Base-by-base conservation (phyloP, 2,329 filamentous ascomycete genomes). In the Calonectria fujianensis region DNA sequence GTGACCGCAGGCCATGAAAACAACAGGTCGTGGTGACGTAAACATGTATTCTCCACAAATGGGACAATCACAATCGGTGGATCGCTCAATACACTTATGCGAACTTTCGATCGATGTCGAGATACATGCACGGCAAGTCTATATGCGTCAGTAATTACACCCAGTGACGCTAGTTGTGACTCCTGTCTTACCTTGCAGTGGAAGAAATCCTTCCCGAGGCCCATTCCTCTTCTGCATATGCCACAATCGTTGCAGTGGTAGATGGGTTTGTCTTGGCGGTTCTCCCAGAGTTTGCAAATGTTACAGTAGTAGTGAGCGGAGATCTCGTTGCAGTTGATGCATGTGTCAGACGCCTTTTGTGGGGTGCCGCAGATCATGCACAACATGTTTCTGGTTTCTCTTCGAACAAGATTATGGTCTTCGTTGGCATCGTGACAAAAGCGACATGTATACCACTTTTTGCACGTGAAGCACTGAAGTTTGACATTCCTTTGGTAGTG, bases 21-120 rank as follows among this genome's bases (percentile, higher is more conserved):
- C 95, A 10, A 98, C 96, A 0, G 94, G 93, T 70, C 93, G 92
- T 3, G 95, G 94, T 11, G 96, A 98, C 2, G 94, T 97, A 84
- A 98, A 98, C 89, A 99, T 94, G 83, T 98, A 98, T 74, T 98
- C 96, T 77, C 96, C 94, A 84, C 97, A 99, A 72, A 99, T 98
- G 6, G 97, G 97, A 84, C 97, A 99, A 83, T 98, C 94, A 82
- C 96, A 98, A 83, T 99, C 96, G 39, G 95, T 98, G 11, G 96
- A 96, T 64, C 95, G 91, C 85, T 98, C 97, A 78, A 98, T 96
- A 82, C 97, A 99, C 79, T 95, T 96, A 87, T 99, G 97, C 9
- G 94, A 94, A 52, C 91, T 92, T 81, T 95, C 93, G 73, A 96
- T 95, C 3, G 94, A 93, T 78, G 98, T 98, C 10, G 95, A 94